Percentiles rank a stretch among this genome's conserved stretches.
Evolutionary conservation across 1,139 yeast species (phyloP).

Genomic region (Scheffersomyces titani): DNA sequence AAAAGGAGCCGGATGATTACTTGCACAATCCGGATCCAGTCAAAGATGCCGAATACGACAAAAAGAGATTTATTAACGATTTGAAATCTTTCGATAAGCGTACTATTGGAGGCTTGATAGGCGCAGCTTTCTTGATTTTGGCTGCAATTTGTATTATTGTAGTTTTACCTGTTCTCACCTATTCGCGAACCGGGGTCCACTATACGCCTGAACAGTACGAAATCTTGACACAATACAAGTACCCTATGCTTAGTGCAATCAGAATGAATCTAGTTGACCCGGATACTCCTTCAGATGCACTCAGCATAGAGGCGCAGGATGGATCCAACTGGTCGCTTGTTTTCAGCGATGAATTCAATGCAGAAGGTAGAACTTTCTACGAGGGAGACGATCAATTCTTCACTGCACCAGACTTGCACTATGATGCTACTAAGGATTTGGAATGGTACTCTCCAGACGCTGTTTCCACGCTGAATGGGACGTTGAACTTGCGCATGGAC

Average conservation of each 20-base stretch:
- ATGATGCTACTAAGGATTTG: slow-evolving; percentile 32
- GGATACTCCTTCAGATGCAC: slow-evolving; percentile 24
- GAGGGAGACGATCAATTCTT: slow-evolving; percentile 35
- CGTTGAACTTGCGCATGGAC: slow-evolving; percentile 25
- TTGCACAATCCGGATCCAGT: slow-evolving; percentile 34
- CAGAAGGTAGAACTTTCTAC: slow-evolving; percentile 32
- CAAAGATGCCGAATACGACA: slow-evolving; percentile 31
- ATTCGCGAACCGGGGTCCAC: slow-evolving; percentile 20
- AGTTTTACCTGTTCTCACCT: slow-evolving; percentile 28
- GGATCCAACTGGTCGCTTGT: slow-evolving; percentile 28
- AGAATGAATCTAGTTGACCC: slow-evolving; percentile 28
- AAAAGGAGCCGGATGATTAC: slow-evolving; percentile 32
- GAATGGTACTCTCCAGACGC: slow-evolving; percentile 39
- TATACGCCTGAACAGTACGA: slow-evolving; percentile 20
- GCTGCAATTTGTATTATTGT: slow-evolving; percentile 24
- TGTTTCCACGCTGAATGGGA: slow-evolving; percentile 26
- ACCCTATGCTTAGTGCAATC: slow-evolving; percentile 25
- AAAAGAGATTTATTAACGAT: slow-evolving; percentile 25
- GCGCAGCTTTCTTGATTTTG: slow-evolving; percentile 19
- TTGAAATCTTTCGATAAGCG: slow-evolving; percentile 25
- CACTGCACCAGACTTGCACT: slow-evolving; percentile 28
- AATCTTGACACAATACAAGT: slow-evolving; percentile 22
- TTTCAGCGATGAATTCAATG: slow-evolving; percentile 31
- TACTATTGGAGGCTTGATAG: slow-evolving; percentile 23
- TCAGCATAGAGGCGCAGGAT: slow-evolving; percentile 14